These are phyloP conservation scores for Setaria italica DNA, from an alignment of 202 grass and related monocot species.

Conservation along the genomic window DNA sequence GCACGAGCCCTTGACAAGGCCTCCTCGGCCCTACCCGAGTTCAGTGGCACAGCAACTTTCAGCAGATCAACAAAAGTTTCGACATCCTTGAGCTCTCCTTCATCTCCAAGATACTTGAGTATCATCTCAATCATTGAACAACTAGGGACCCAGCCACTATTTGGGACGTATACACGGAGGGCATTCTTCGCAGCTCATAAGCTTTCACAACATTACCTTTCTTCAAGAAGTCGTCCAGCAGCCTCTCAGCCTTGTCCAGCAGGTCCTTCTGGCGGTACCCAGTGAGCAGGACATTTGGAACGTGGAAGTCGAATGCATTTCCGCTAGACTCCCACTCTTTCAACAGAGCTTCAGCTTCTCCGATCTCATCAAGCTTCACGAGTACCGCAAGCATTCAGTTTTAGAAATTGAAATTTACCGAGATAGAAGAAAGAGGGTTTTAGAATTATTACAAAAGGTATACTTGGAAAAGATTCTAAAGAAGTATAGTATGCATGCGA, in stretches of 20 bases:
- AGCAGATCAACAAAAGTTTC: constrained; percentile 73
- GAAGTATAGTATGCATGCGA: no score
- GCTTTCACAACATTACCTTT: constrained; percentile 64
- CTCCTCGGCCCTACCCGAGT: constrained; percentile 73
- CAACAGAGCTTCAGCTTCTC: constrained; percentile 78
- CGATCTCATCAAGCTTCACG: constrained; percentile 65
- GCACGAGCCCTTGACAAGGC: constrained; percentile 55
- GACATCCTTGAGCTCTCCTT: constrained; percentile 58
- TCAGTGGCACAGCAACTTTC: constrained; percentile 63
- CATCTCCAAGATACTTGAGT: constrained; percentile 62
- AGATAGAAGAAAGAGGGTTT: no score
- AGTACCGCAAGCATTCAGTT: constrained; percentile 61
- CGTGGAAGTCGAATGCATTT: constrained; percentile 66
- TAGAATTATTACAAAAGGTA: no score
- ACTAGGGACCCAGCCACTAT: constrained; percentile 66
- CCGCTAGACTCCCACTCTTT: constrained; percentile 82
- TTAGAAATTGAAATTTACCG: no score
- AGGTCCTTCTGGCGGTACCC: constrained; percentile 66
- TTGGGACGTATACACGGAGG: constrained; percentile 56
- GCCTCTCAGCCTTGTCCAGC: constrained; percentile 69
- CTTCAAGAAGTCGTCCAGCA: constrained; percentile 62
- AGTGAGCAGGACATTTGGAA: constrained; percentile 73
- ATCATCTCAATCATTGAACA: constrained; percentile 60
- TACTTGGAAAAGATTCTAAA: no score
- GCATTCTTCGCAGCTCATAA: constrained; percentile 75